phyloP scores from a whole-genome alignment of 495 filamentous ascomycete genomes.

The Durotheca rogersii region DNA sequence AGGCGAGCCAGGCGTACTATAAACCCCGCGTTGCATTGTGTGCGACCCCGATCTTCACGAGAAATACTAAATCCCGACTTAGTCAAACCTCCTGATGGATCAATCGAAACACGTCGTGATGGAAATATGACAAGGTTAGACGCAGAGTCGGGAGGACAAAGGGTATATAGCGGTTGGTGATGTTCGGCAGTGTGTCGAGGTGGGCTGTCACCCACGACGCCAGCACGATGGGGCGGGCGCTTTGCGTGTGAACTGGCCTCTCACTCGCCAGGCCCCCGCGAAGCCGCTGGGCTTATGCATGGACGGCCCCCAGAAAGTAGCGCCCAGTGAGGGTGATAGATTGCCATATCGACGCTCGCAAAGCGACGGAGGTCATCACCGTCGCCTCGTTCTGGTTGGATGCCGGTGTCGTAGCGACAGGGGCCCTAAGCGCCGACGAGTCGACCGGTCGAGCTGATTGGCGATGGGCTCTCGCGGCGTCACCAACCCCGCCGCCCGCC shows the following conservation, averaged over 20 bases:
- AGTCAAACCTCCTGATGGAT: slow-evolving; percentile 41
- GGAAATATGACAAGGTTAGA: slow-evolving; percentile 42
- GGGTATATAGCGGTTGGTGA: slow-evolving; percentile 60
- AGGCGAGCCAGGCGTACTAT: slow-evolving; percentile 34
- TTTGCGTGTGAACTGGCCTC: slow-evolving; percentile 40
- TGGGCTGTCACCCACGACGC: slow-evolving; percentile 23
- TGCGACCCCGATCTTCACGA: slow-evolving; percentile 36
- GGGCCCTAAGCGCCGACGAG: slow-evolving; percentile 29
- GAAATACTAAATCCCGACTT: slow-evolving; percentile 33
- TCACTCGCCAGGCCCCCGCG: slow-evolving; percentile 39
- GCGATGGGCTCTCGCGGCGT: slow-evolving; percentile 15
- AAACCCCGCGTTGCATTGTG: slow-evolving; percentile 37
- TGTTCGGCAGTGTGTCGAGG: slow-evolving; percentile 41
- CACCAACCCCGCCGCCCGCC: slow-evolving; percentile 26
- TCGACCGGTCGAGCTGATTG: slow-evolving; percentile 22
- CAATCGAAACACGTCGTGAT: slow-evolving; percentile 50
- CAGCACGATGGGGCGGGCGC: slow-evolving; percentile 30
- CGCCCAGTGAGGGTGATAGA: slow-evolving; percentile 37
- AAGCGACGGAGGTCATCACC: slow-evolving; percentile 16
- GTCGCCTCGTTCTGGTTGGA: slow-evolving; percentile 31
- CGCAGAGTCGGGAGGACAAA: slow-evolving; percentile 37
- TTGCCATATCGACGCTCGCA: slow-evolving; percentile 29
- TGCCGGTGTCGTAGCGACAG: slow-evolving; percentile 17
- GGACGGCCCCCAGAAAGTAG: slow-evolving; percentile 35
- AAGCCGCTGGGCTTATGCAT: slow-evolving; percentile 42